Percentiles rank a stretch among this genome's conserved stretches.
Conservation (phyloP, 2,329 filamentous ascomycete species). For the Sporothrix inflata region DNA sequence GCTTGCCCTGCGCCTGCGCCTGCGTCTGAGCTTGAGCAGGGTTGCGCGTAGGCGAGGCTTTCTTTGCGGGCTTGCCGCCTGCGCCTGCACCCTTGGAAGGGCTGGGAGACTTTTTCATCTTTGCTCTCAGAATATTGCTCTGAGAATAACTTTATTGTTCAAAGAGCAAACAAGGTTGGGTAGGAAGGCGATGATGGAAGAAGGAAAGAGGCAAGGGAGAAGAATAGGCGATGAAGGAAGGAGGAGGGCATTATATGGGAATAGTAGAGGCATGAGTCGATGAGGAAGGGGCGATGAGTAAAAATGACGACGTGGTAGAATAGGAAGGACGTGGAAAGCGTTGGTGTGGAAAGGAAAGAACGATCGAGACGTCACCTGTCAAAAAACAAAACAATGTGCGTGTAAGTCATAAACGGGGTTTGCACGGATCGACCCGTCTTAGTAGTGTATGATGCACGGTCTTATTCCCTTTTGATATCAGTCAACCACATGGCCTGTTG, state of each 20-base stretch:
- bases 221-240: neutral
- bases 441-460: neutral
- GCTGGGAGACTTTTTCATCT: neutral
- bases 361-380: neutral
- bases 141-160: neutral
- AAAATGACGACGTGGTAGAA: neutral
- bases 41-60: neutral
- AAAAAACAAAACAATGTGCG: neutral
- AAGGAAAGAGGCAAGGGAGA: neutral
- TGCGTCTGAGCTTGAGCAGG: too few relatives aligned
- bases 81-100: neutral
- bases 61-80: neutral
- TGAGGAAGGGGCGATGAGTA: neutral
- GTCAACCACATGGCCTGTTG: neutral
- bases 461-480: neutral
- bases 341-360: neutral
- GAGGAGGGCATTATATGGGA: neutral
- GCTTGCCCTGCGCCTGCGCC: too few relatives aligned
- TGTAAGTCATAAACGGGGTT: neutral
- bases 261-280: too few relatives aligned
- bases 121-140: neutral
- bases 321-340: neutral
- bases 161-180: too few relatives aligned
- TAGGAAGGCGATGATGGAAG: neutral
- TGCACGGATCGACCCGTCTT: neutral